Percentiles rank a stretch among this genome's conserved stretches.
Conservation (phyloP, 371 early-diverging fungal species). For the Actinomortierella wolfii region DNA sequence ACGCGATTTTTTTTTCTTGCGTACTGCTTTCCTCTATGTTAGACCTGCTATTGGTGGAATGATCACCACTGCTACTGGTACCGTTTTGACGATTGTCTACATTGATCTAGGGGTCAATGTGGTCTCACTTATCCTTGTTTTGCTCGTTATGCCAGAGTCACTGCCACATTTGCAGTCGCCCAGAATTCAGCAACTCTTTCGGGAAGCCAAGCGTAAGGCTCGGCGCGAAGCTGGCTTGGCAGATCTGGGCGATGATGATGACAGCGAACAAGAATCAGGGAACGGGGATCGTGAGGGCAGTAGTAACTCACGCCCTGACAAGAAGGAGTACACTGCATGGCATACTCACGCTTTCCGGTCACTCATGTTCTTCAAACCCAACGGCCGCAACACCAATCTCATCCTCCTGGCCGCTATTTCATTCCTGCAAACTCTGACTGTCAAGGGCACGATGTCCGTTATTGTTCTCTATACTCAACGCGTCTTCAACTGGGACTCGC, state of each 20-base stretch:
- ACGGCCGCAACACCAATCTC: slow-evolving; percentile 38
- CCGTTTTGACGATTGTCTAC: slow-evolving; percentile 46
- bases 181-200: slow-evolving; percentile 4
- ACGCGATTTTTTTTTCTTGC: too few relatives aligned
- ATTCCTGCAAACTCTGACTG: slow-evolving; percentile 24
- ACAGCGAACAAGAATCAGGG: not conserved
- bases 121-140: slow-evolving; percentile 29
- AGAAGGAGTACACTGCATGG: slow-evolving; percentile 18
- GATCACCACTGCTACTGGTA: slow-evolving; percentile 10
- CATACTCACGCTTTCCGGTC: slow-evolving; percentile 20
- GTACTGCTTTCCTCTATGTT: not conserved
- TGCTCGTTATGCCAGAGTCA: slow-evolving; percentile 54
- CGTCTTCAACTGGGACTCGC: slow-evolving; percentile 29
- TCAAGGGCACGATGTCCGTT: slow-evolving; percentile 25
- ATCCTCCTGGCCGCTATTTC: slow-evolving; percentile 31
- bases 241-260: not conserved
- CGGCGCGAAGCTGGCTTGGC: too few relatives aligned
- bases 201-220: too few relatives aligned
- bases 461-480: slow-evolving; percentile 31
- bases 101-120: slow-evolving; percentile 28
- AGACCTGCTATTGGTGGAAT: slow-evolving; percentile 25
- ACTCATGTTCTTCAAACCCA: slow-evolving; percentile 32
- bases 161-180: slow-evolving; percentile 23
- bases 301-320: too few relatives aligned
- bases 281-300: too few relatives aligned